These are phyloP conservation scores for Acer yangbiense DNA, from an alignment of 345 rosid genomes.

Conservation along the genomic window DNA sequence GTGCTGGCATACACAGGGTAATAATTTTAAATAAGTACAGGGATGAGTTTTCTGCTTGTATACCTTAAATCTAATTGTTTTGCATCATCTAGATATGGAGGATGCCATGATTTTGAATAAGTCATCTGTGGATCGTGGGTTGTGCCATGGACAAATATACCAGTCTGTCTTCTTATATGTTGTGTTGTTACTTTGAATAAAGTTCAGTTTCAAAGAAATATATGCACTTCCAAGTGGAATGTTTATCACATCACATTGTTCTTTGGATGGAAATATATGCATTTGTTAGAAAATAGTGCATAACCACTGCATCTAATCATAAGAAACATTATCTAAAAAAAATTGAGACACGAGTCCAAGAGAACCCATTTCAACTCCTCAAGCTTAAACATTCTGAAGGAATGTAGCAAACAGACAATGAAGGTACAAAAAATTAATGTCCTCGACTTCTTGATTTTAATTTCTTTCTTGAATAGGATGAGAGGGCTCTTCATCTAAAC, in stretches of 20 bases:
- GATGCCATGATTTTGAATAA: constrained; percentile 98
- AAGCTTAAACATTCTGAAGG: too few species aligned
- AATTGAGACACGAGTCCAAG: too few species aligned
- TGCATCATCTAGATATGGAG: constrained; percentile 78
- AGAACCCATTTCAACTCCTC: too few species aligned
- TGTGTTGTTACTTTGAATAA: not conserved
- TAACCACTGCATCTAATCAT: not conserved
- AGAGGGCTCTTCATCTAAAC: too few species aligned
- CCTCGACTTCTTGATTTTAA: too few species aligned
- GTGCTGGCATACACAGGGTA: constrained; percentile 97
- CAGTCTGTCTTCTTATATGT: constrained; percentile 47
- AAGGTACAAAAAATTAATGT: too few species aligned
- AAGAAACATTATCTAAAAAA: not conserved
- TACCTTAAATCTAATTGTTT: constrained; percentile 6
- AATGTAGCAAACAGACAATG: too few species aligned
- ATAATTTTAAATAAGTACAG: constrained; percentile 17
- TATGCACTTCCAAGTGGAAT: not conserved
- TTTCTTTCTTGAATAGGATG: too few species aligned
- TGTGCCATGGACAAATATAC: constrained; percentile 96
- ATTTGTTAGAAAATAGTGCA: not conserved
- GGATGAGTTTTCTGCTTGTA: not conserved
- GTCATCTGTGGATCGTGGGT: constrained; percentile 91
- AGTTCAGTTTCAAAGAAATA: not conserved
- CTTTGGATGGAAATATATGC: not conserved
- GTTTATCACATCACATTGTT: not conserved